Evolutionary conservation across 1,139 yeast genomes (phyloP), one percentile per base, ranked within the genome.

Genomic region (Suhomyces coccinellae): DNA sequence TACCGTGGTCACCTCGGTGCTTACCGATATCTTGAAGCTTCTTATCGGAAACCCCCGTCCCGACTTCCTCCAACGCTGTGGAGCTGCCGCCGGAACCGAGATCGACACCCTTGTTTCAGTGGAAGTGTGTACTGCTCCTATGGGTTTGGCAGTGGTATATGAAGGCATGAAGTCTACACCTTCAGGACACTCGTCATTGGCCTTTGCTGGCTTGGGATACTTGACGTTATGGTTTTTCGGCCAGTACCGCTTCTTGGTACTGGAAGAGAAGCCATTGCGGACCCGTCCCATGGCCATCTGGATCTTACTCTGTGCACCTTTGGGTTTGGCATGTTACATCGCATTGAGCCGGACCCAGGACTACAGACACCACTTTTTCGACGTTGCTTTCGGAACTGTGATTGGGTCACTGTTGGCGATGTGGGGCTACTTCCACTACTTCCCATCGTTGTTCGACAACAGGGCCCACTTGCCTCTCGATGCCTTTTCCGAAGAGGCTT

Each of bases 161-260:
- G 96, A 87, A 56, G 96, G 95, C 0, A 75, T 85, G 69, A 79
- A 87, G 57, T 82, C 90, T 7, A 83, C 91, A 0, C 96, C 96
- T 0, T 83, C 90, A 1, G 96, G 95, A 10, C 96, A 87, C 59
- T 77, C 91, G 1, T 80, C 89, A 10, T 68, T 82, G 49, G 73
- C 88, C 27, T 87, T 87, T 62, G 68, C 87, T 1, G 84, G 88
- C 1, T 69, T 86, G 46, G 76, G 79, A n/a, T 86, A 74, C 59
- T 63, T 82, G 33, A 63, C 83, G 0, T 47, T 59, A 40, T 62
- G 65, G 65, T 45, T 60, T 5, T 52, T 54, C 35, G 65, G 64
- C 36, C 65, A 59, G 40, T 52, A 52, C 38, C 47, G 41, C 24
- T 28, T 56, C 17, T 38, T 50, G 15, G 33, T 35, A 12, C 17